A percentile compares a stretch with the other conserved stretches of the same genome.
Evolutionary conservation across 805 yeast species (phyloP).

Genomic region (Wickerhamomyces alni): DNA sequence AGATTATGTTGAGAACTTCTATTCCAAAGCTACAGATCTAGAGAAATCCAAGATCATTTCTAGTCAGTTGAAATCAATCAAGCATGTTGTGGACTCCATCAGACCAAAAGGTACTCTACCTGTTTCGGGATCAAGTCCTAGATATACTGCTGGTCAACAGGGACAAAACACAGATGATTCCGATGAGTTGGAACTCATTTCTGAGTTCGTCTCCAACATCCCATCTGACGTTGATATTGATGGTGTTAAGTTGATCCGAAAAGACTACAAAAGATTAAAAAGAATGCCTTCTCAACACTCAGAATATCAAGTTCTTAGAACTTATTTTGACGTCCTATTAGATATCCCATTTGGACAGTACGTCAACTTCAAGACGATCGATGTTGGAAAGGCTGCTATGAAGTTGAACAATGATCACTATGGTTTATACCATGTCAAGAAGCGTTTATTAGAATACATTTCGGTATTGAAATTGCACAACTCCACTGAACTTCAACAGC

Average conservation of each 20-base stretch:
- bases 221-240: constrained; percentile 30
- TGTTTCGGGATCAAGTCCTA: not conserved
- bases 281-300: constrained; percentile 48
- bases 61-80: constrained; percentile 46
- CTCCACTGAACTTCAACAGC: constrained; percentile 8
- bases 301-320: constrained; percentile 59
- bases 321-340: constrained; percentile 57
- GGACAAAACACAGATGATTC: constrained; percentile 22
- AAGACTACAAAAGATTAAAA: constrained; percentile 51
- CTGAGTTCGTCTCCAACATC: constrained; percentile 23
- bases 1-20: constrained; percentile 38
- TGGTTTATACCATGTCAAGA: constrained; percentile 70
- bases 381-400: constrained; percentile 46
- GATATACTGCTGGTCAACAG: too few species aligned
- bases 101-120: constrained; percentile 20
- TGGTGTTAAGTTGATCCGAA: constrained; percentile 33
- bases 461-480: constrained; percentile 62
- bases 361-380: constrained; percentile 26
- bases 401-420: constrained; percentile 71
- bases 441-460: constrained; percentile 68
- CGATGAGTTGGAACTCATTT: constrained; percentile 31
- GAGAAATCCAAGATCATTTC: constrained; percentile 53
- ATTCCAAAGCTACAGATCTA: constrained; percentile 41
- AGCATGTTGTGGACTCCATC: constrained; percentile 42
- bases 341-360: constrained; percentile 55